phyloP scores from a whole-genome alignment of 345 rosid genomes.

The Linum usitatissimum region DNA sequence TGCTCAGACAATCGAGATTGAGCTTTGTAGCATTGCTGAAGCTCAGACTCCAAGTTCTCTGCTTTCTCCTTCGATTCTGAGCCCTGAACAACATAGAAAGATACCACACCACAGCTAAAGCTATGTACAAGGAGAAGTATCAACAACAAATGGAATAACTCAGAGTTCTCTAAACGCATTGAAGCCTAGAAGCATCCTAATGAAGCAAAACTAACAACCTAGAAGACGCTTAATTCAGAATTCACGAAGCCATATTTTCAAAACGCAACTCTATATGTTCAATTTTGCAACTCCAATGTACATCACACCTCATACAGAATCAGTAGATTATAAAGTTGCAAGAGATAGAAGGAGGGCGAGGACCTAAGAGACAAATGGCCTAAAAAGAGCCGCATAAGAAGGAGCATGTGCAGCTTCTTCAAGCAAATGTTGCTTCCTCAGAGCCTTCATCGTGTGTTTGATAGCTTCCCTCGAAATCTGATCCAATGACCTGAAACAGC shows the following conservation, averaged over 20 bases:
- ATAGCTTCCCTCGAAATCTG: slow-evolving; percentile 59
- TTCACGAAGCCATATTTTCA: neutral
- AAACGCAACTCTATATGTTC: neutral
- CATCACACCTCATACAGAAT: no score
- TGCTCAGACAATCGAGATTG: slow-evolving; percentile 85
- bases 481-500: slow-evolving; percentile 23
- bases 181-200: no score
- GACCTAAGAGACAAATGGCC: slow-evolving; percentile 73
- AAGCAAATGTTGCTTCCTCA: slow-evolving; percentile 65
- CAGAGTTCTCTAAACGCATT: no score
- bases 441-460: slow-evolving; percentile 69
- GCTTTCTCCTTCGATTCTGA: slow-evolving; percentile 95
- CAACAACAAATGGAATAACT: neutral
- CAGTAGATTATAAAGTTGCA: neutral
- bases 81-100: slow-evolving; percentile 33
- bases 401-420: slow-evolving; percentile 96
- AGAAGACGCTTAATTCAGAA: neutral
- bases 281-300: no score
- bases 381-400: slow-evolving; percentile 65
- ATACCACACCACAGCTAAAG: neutral
- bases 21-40: slow-evolving; percentile 90
- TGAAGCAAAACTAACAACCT: neutral
- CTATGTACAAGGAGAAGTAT: neutral
- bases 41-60: slow-evolving; percentile 60
- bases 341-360: no score